These are phyloP conservation scores for Yamadazyma friedrichii DNA, from an alignment of 1,139 yeast genomes.

Conservation along the genomic window DNA sequence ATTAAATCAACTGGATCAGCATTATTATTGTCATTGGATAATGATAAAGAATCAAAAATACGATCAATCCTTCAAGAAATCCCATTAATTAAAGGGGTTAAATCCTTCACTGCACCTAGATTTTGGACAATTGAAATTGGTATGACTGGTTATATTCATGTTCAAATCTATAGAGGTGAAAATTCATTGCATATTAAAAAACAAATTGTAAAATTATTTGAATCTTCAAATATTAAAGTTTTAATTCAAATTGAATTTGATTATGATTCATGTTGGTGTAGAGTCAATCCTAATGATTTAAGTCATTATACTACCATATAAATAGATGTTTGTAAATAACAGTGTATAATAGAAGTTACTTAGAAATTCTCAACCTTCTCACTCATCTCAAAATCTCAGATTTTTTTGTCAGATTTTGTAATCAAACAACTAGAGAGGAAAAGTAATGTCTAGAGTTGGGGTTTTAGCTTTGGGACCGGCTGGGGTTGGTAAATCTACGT, in stretches of 20 bases:
- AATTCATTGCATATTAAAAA: conserved; percentile 60
- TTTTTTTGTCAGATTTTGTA: not conserved
- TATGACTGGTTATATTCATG: conserved; percentile 61
- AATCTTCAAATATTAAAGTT: conserved; percentile 37
- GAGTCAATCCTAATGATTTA: conserved; percentile 14
- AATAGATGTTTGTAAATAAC: not conserved
- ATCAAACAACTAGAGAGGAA: not conserved
- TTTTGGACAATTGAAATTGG: conserved; percentile 69
- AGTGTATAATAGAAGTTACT: too few relatives aligned
- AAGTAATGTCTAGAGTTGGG: conserved; percentile 85
- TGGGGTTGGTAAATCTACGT: conserved; percentile 92
- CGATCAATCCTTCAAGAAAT: conserved; percentile 68
- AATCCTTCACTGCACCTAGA: conserved; percentile 82
- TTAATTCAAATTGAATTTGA: conserved; percentile 63
- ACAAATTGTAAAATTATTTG: conserved; percentile 53
- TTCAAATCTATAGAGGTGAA: conserved; percentile 69
- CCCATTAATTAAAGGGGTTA: conserved; percentile 71
- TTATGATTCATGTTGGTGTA: conserved; percentile 61
- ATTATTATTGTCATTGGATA: conserved; percentile 60
- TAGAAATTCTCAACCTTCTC: not conserved
- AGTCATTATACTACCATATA: conserved; percentile 4
- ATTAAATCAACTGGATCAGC: conserved; percentile 77
- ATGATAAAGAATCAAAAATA: conserved; percentile 54
- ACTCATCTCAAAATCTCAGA: conserved; percentile 2
- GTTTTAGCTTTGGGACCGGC: conserved; percentile 97